These are phyloP conservation scores for Mentha longifolia DNA, from an alignment of 257 asterid species.

Conservation along the genomic window DNA sequence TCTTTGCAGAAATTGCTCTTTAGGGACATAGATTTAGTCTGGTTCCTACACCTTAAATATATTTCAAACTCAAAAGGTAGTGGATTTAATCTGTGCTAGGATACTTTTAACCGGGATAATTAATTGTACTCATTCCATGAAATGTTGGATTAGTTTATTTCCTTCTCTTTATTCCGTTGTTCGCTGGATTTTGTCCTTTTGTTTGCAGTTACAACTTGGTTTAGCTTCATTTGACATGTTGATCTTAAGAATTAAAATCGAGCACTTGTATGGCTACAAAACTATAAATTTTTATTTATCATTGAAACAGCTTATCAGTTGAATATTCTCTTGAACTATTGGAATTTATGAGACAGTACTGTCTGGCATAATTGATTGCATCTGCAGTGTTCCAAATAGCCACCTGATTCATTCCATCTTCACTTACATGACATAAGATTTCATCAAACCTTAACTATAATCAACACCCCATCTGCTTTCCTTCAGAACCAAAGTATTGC, in stretches of 20 bases:
- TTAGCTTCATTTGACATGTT: constrained; percentile 6
- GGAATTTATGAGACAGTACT: neutral
- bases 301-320: neutral
- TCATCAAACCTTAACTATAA: neutral
- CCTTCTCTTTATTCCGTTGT: neutral
- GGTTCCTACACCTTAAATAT: neutral
- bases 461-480: constrained; percentile 7
- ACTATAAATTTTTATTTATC: constrained; percentile 4
- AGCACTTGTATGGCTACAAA: constrained; percentile 3
- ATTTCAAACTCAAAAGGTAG: neutral
- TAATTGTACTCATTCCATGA: constrained; percentile 2
- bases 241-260: constrained; percentile 1
- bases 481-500: neutral
- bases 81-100: neutral
- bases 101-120: neutral
- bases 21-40: neutral
- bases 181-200: constrained; percentile 1
- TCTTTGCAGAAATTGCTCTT: neutral
- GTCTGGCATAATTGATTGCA: neutral
- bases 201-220: constrained; percentile 3
- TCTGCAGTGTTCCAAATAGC: neutral
- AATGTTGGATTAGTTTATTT: neutral
- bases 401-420: constrained; percentile 1
- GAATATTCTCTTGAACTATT: constrained; percentile 8
- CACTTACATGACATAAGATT: neutral